Evolutionary conservation across 441 rosid genomes (phyloP), one percentile per base, ranked within the genome.

Genomic region (Adansonia gregorii): DNA sequence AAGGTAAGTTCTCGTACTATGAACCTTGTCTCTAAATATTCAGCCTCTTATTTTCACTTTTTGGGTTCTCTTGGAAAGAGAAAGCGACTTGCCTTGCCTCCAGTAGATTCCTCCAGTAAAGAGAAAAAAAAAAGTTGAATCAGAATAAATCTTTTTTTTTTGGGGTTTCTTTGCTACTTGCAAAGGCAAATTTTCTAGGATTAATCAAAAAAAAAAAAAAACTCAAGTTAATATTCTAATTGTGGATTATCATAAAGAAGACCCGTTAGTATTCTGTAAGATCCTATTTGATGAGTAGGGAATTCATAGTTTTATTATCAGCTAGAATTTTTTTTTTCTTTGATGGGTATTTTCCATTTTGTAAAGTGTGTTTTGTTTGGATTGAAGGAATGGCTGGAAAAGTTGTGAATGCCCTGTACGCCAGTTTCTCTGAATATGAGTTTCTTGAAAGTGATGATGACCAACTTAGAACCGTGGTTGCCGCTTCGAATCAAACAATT

Each of bases 371-470:
- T 8, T 19, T 22, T 48, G 74, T 45, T 64, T 71, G 19, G 73
- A 75, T 7, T 58, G 76, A 73, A 65, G 72, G 63, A 76, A 92
- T 94, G 98, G 93, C 92, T 78, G 91, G 88, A 78, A 87, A 87
- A 82, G 76, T 85, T 79, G 81, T 69, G 72, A 63, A 88, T 56
- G 81, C 85, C 64, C 87, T 83, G 67, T 80, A 80, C 4, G 86
- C 65, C 75, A 81, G 84, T 79, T 83, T 86, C 27, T 87, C 87
- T 41, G 97, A 94, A 75, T 94, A 82, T 46, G 94, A 91, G 82
- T 84, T 94, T 80, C 81, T 88, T 67, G 95, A 89, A 80, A 92
- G 85, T 27, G 97, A 82, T 74, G 79, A 88, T 14, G 94, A 89
- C 46, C 83, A 82, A 73, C 84, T 82, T 77, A 85, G 80, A 82